Conservation (phyloP, 2,329 filamentous ascomycete species). For the Fusarium armeniacum region DNA sequence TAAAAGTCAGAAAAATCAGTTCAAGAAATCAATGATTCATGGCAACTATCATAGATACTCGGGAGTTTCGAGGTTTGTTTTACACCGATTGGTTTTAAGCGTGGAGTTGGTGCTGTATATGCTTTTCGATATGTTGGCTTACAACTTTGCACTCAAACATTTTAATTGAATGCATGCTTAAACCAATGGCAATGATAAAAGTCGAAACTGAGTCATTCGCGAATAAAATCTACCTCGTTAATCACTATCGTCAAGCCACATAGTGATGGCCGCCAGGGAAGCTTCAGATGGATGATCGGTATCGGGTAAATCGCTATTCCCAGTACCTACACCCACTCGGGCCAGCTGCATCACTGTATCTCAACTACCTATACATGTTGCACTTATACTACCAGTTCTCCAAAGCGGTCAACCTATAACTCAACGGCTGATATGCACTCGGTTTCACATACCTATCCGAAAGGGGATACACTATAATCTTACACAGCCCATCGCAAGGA, state of each 20-base stretch:
- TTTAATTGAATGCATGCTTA: neutral
- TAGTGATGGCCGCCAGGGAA: neutral
- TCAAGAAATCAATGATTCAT: neutral
- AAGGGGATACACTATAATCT: neutral
- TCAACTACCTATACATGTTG: neutral
- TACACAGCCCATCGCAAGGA: neutral
- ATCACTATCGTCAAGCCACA: neutral
- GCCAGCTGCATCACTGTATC: neutral
- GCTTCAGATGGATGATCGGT: neutral
- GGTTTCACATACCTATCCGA: neutral
- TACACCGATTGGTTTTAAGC: neutral
- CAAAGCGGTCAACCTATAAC: neutral
- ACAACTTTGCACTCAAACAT: neutral
- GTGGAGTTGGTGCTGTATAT: neutral
- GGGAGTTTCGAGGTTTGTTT: neutral
- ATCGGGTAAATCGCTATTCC: neutral
- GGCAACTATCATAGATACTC: neutral
- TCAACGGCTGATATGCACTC: neutral
- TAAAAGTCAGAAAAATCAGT: neutral
- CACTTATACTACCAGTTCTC: neutral
- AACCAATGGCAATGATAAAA: no score
- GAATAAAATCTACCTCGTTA: neutral
- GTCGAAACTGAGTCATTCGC: neutral
- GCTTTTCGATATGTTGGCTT: neutral
- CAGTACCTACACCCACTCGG: neutral